phyloP scores from a whole-genome alignment of 1,284 basidiomycete species.

The Pterulicium gracile region DNA sequence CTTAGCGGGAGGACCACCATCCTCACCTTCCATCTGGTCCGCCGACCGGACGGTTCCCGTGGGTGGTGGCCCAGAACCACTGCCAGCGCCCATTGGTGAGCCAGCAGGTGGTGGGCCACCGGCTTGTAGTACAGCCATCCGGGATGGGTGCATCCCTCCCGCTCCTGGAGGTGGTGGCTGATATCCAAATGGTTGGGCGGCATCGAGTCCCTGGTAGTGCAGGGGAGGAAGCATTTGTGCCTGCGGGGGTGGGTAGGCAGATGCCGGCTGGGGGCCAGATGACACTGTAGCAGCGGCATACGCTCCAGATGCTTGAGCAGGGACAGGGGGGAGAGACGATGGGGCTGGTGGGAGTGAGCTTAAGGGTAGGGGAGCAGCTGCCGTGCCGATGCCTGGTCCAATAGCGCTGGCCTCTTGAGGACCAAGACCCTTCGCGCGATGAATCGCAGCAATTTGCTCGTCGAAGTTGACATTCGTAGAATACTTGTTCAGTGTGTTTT shows the following conservation, averaged over 20 bases:
- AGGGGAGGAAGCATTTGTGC: slow-evolving; percentile 60
- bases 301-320: slow-evolving; percentile 31
- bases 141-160: slow-evolving; percentile 34
- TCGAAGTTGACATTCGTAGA: slow-evolving; percentile 87
- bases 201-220: slow-evolving; percentile 70
- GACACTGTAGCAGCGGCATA: slow-evolving; percentile 63
- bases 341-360: slow-evolving; percentile 51
- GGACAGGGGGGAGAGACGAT: slow-evolving; percentile 55
- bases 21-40: slow-evolving; percentile 67
- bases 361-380: slow-evolving; percentile 55
- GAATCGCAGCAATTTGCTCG: slow-evolving; percentile 90
- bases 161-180: slow-evolving; percentile 42
- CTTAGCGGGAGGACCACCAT: slow-evolving; percentile 68
- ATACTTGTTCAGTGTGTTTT: slow-evolving; percentile 81
- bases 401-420: slow-evolving; percentile 67
- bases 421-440: slow-evolving; percentile 79
- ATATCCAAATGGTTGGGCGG: slow-evolving; percentile 68
- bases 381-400: slow-evolving; percentile 76
- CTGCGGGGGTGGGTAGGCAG: slow-evolving; percentile 56
- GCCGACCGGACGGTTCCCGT: slow-evolving; percentile 61
- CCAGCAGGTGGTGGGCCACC: too few relatives aligned
- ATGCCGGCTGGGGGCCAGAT: slow-evolving; percentile 72
- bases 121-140: slow-evolving; percentile 39
- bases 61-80: slow-evolving; percentile 37
- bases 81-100: slow-evolving; percentile 19